Evolutionary conservation across 2,329 filamentous ascomycete genomes (phyloP).

Genomic region (Pseudogymnoascus sp.): DNA sequence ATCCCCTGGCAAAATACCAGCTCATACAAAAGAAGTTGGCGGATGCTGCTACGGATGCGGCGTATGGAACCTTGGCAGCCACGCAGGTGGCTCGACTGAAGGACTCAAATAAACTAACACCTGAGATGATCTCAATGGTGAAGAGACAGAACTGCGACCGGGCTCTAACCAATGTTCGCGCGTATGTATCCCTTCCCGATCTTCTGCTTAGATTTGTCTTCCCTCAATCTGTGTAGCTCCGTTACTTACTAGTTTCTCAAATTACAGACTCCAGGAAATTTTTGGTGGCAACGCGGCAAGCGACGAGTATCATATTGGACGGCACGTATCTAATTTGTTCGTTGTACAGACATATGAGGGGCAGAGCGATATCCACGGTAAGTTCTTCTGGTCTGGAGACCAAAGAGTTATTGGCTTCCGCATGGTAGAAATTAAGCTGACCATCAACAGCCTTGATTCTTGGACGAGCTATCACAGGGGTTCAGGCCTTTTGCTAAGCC

Average conservation of each 20-base stretch:
- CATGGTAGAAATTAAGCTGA: conserved; percentile 34
- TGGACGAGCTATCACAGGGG: conserved; percentile 60
- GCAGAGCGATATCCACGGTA: conserved; percentile 84
- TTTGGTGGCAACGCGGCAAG: conserved; percentile 96
- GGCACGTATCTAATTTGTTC: conserved; percentile 92
- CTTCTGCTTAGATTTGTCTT: background rate
- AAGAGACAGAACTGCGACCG: conserved; percentile 97
- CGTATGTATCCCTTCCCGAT: conserved; percentile 21
- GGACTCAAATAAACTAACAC: conserved; percentile 76
- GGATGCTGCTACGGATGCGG: conserved; percentile 82
- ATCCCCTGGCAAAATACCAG: conserved; percentile 92
- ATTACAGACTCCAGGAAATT: conserved; percentile 67
- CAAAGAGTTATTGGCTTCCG: too few species aligned
- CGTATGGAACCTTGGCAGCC: conserved; percentile 83
- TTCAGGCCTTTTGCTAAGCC: conserved; percentile 58
- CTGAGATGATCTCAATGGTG: conserved; percentile 96
- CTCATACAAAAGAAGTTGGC: conserved; percentile 96
- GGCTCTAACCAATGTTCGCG: conserved; percentile 71
- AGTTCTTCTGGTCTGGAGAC: too few species aligned
- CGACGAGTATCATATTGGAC: conserved; percentile 90
- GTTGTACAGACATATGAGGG: conserved; percentile 98
- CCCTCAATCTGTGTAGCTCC: background rate
- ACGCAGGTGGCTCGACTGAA: conserved; percentile 89
- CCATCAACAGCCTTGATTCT: conserved; percentile 52
- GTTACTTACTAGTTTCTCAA: background rate